Conservation (phyloP, 129 eudicot species). For the Escallonia rubra region DNA sequence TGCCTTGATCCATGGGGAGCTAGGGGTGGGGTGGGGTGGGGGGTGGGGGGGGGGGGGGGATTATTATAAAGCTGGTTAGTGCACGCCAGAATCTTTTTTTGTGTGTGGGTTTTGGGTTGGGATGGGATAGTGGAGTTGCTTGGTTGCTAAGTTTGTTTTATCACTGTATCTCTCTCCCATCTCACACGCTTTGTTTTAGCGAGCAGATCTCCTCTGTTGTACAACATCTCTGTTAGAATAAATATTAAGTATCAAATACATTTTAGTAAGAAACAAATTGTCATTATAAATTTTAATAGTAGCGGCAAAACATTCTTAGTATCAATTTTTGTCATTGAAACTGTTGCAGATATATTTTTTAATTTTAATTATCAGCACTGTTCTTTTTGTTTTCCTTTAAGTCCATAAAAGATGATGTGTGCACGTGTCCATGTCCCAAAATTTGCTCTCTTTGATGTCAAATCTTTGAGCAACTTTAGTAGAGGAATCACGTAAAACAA, state of each 20-base stretch:
- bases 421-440: constrained; percentile 26
- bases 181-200: too few relatives aligned
- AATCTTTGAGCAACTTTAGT: background rate
- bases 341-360: too few relatives aligned
- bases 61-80: constrained; percentile 27
- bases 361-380: background rate
- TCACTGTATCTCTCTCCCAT: background rate
- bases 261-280: too few relatives aligned
- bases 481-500: background rate
- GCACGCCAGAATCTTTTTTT: constrained; percentile 46
- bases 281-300: too few relatives aligned
- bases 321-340: too few relatives aligned
- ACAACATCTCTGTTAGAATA: too few relatives aligned
- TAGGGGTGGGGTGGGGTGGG: too few relatives aligned
- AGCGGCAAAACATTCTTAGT: too few relatives aligned
- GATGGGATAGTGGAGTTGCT: constrained; percentile 25
- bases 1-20: constrained; percentile 19
- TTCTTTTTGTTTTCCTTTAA: background rate
- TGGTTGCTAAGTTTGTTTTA: constrained; percentile 29
- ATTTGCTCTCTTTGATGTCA: background rate
- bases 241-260: too few relatives aligned
- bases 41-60: background rate
- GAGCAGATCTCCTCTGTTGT: too few relatives aligned
- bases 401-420: constrained; percentile 23
- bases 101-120: background rate